These are phyloP conservation scores for Penicillium griseofulvum DNA, from an alignment of 2,329 filamentous ascomycete genomes.

Conservation along the genomic window DNA sequence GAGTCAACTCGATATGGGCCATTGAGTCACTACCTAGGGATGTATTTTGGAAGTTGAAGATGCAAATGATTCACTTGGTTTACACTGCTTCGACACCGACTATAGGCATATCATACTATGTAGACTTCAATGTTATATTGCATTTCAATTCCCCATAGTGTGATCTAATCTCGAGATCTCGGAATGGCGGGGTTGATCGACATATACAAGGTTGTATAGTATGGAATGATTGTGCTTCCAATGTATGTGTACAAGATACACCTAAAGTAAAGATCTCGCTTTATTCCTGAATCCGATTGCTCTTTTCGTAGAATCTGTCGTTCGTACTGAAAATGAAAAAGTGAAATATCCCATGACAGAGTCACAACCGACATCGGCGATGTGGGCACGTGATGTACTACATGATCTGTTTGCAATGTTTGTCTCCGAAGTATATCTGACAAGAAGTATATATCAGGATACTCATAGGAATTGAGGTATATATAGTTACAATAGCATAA, in stretches of 20 bases:
- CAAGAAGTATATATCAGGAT: no score
- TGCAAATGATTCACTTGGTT: not conserved
- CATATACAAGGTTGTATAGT: not conserved
- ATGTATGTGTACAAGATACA: no score
- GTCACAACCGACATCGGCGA: not conserved
- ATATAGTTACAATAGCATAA: no score
- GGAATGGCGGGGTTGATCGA: not conserved
- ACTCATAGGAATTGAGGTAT: no score
- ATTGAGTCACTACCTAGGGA: not conserved
- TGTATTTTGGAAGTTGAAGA: not conserved
- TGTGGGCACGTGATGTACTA: not conserved
- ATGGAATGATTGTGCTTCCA: not conserved
- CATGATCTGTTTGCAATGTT: not conserved
- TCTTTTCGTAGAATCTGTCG: not conserved
- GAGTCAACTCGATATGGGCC: constrained; percentile 7
- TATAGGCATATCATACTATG: not conserved
- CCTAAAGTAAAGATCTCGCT: not conserved
- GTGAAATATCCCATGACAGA: no score
- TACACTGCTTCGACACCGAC: not conserved
- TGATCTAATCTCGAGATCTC: not conserved
- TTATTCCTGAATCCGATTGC: not conserved
- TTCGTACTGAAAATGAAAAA: no score
- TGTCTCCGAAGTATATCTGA: not conserved
- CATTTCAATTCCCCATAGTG: not conserved
- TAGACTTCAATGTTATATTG: not conserved